Evolutionary conservation across 305 asterid species (phyloP).

Genomic region (Ilex paraguariensis): DNA sequence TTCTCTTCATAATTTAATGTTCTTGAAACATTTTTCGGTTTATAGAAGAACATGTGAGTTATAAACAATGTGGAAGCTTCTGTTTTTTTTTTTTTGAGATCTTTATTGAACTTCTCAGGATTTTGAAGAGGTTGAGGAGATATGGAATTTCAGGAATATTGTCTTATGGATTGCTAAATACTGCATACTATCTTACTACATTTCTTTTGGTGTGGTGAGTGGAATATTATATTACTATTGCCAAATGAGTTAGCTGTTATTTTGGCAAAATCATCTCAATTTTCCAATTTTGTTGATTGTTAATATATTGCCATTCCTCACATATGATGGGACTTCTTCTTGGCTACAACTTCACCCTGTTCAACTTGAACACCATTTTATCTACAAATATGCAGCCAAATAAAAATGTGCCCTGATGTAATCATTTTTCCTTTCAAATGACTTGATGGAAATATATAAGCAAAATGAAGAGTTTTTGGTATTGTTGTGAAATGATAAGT

Average conservation of each 20-base stretch:
- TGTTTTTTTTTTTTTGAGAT: conserved; percentile 10
- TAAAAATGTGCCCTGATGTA: too few species aligned
- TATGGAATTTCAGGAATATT: conserved; percentile 78
- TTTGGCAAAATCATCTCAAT: neutral
- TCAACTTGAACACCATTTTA: too few species aligned
- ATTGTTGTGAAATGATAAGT: too few species aligned
- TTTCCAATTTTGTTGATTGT: neutral
- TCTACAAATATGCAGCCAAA: too few species aligned
- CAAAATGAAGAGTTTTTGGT: too few species aligned
- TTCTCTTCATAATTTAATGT: neutral
- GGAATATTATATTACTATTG: neutral
- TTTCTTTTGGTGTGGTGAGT: conserved; percentile 93
- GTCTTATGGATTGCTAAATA: conserved; percentile 85
- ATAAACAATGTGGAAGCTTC: too few species aligned
- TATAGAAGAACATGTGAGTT: too few species aligned
- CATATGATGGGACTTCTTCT: too few species aligned
- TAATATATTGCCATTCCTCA: neutral
- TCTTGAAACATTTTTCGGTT: neutral
- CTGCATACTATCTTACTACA: conserved; percentile 76
- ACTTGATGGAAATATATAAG: too few species aligned
- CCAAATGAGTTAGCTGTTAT: neutral
- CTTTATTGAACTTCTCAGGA: conserved; percentile 41
- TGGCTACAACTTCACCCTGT: too few species aligned
- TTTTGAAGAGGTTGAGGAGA: conserved; percentile 61
- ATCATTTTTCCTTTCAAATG: too few species aligned